phyloP scores from a whole-genome alignment of 2,329 filamentous ascomycete species.

The Hypomyces rosellus region DNA sequence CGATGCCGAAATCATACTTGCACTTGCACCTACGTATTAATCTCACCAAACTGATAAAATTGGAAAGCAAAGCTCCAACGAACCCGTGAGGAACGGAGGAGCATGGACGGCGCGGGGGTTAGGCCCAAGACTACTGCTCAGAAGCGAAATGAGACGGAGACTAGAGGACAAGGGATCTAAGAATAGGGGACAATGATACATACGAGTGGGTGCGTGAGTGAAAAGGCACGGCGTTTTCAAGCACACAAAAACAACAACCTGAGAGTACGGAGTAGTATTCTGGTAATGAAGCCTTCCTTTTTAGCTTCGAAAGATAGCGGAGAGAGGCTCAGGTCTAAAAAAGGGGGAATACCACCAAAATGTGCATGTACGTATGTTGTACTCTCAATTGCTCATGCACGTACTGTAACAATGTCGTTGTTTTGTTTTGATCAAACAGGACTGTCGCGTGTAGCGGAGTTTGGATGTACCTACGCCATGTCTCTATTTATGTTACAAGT shows the following conservation, averaged over 20 bases:
- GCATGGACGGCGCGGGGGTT: conserved; percentile 11
- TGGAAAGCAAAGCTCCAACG: neutral
- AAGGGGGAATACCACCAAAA: neutral
- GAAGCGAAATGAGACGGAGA: conserved; percentile 26
- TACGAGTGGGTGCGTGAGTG: no score
- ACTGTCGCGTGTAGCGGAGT: conserved; percentile 22
- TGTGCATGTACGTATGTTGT: neutral
- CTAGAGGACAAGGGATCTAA: neutral
- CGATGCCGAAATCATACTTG: no score
- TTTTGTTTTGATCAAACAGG: conserved; percentile 24
- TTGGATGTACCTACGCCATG: neutral
- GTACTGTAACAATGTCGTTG: conserved; percentile 16
- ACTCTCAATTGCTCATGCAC: neutral
- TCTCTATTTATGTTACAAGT: neutral
- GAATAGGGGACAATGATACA: no score
- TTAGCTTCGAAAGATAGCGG: neutral
- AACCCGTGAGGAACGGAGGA: neutral
- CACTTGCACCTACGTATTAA: no score
- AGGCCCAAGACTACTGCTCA: conserved; percentile 22
- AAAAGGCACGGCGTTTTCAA: no score
- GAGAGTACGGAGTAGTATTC: no score
- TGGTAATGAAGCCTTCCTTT: neutral
- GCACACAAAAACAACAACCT: no score
- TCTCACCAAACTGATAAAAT: neutral
- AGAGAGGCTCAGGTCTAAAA: neutral